Evolutionary conservation across 805 yeast genomes (phyloP).

Genomic region (Vanderwaltozyma yarrowii): DNA sequence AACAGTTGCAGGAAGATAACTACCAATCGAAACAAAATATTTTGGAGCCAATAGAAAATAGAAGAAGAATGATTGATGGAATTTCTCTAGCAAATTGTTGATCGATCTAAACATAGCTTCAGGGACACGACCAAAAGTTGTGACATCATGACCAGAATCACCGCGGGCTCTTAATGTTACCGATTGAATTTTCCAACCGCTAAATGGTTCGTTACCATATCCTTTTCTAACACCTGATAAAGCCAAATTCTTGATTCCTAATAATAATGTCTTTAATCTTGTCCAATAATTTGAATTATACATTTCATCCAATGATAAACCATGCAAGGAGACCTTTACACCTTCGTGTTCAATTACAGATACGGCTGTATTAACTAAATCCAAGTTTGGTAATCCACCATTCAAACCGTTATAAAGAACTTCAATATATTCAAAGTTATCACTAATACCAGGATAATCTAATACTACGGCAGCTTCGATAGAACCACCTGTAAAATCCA

Average conservation of each 20-base stretch:
- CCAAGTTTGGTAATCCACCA: conserved; percentile 93
- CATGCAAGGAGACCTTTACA: conserved; percentile 57
- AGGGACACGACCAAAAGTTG: conserved; percentile 82
- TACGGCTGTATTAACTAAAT: conserved; percentile 75
- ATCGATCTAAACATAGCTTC: conserved; percentile 84
- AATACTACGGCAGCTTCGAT: conserved; percentile 83
- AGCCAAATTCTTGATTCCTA: conserved; percentile 61
- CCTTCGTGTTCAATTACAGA: conserved; percentile 67
- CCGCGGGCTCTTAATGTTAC: conserved; percentile 68
- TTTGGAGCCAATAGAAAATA: conserved; percentile 72
- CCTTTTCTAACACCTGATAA: conserved; percentile 55
- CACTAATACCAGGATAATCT: conserved; percentile 60
- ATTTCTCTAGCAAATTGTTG: conserved; percentile 86
- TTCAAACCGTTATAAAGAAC: conserved; percentile 78
- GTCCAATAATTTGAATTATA: conserved; percentile 39
- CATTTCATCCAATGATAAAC: conserved; percentile 38
- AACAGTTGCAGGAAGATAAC: conserved; percentile 81
- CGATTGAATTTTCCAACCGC: conserved; percentile 95
- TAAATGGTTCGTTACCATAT: conserved; percentile 80
- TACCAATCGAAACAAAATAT: conserved; percentile 84
- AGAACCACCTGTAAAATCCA: conserved; percentile 86
- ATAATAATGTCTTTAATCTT: conserved; percentile 47
- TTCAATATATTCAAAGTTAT: conserved; percentile 65
- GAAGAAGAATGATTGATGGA: conserved; percentile 94
- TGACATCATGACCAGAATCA: conserved; percentile 60